Percentiles rank a stretch among this genome's conserved stretches.
Evolutionary conservation across 441 rosid species (phyloP).

Genomic region (Brassica balearica): DNA sequence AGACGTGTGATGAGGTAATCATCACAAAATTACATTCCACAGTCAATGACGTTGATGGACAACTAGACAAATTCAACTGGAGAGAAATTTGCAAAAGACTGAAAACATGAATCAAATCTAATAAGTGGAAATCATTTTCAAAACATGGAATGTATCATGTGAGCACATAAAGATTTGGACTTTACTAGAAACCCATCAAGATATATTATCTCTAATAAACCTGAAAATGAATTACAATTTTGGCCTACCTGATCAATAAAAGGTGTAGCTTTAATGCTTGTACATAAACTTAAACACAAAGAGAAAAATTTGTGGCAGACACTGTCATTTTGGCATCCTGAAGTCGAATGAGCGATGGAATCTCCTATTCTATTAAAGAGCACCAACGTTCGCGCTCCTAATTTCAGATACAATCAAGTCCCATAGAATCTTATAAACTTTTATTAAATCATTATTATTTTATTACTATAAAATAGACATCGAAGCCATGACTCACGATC

Average conservation of each 20-base stretch:
- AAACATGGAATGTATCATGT: too few relatives aligned
- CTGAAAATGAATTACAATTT: background rate
- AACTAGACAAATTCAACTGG: background rate
- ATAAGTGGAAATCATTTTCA: too few relatives aligned
- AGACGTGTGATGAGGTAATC: too few relatives aligned
- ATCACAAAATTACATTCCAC: background rate
- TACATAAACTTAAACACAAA: background rate
- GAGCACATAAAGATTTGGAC: too few relatives aligned
- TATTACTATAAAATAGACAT: background rate
- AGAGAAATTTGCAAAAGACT: background rate
- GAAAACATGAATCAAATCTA: too few relatives aligned
- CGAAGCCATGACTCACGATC: slow-evolving; percentile 22
- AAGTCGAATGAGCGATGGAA: background rate
- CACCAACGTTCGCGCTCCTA: background rate
- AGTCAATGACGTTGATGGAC: background rate
- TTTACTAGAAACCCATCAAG: background rate
- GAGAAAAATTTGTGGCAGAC: background rate
- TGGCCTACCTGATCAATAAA: too few relatives aligned
- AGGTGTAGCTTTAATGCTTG: background rate
- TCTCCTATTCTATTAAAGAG: background rate
- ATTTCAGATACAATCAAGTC: too few relatives aligned
- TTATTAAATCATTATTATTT: background rate
- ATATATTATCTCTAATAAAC: background rate
- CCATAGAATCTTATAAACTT: background rate
- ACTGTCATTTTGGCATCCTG: background rate